Conservation (phyloP, 1,284 basidiomycete genomes). For the Schizopora paradoxa region DNA sequence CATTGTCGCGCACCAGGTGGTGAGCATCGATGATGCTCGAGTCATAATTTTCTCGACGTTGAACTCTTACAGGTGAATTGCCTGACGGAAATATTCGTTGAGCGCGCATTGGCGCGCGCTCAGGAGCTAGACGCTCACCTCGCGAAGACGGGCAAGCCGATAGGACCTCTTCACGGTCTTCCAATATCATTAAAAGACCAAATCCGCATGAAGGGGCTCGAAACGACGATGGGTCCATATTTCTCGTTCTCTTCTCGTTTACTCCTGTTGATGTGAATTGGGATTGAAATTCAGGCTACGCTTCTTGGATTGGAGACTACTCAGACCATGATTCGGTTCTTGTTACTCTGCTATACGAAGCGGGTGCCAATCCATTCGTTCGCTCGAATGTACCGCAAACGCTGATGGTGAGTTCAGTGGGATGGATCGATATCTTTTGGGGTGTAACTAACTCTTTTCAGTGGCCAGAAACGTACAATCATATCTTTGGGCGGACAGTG, state of each 20-base stretch:
- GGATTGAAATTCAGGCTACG: slow-evolving; percentile 45
- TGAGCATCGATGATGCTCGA: slow-evolving; percentile 32
- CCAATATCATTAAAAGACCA: slow-evolving; percentile 64
- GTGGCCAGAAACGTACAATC: slow-evolving; percentile 61
- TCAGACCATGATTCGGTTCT: slow-evolving; percentile 50
- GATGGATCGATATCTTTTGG: slow-evolving; percentile 1
- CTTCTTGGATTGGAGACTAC: slow-evolving; percentile 55
- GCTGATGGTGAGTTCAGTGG: slow-evolving; percentile 39
- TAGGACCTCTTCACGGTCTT: slow-evolving; percentile 59
- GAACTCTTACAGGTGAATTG: slow-evolving; percentile 50
- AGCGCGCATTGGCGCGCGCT: slow-evolving; percentile 53
- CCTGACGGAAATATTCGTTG: slow-evolving; percentile 64
- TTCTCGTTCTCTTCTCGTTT: not conserved
- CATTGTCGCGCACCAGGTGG: slow-evolving; percentile 76
- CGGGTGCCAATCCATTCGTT: slow-evolving; percentile 64
- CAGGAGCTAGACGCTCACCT: slow-evolving; percentile 52
- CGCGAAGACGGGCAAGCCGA: slow-evolving; percentile 38
- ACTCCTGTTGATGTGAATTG: not conserved
- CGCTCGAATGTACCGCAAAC: slow-evolving; percentile 71
- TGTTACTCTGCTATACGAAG: slow-evolving; percentile 53
- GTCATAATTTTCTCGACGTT: slow-evolving; percentile 9
- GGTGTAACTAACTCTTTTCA: slow-evolving; percentile 22
- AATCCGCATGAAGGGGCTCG: slow-evolving; percentile 45
- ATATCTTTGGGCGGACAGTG: slow-evolving; percentile 63
- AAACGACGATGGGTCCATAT: slow-evolving; percentile 43